A percentile compares a stretch with the other conserved stretches of the same genome.
Conservation (phyloP, 2,329 filamentous ascomycete genomes). For the Apiospora phragmitis region DNA sequence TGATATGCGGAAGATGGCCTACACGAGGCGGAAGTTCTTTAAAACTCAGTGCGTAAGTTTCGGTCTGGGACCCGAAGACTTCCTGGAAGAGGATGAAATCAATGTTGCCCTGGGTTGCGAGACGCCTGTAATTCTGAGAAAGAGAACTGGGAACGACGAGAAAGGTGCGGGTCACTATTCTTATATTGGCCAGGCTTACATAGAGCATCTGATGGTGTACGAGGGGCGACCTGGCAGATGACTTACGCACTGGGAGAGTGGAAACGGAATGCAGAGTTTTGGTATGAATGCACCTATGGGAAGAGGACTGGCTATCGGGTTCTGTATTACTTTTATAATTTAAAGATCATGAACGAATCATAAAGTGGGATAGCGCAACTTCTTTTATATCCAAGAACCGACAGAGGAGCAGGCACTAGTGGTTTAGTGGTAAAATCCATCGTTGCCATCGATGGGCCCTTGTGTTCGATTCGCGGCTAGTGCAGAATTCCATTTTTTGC, state of each 20-base stretch:
- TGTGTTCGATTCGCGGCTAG: conserved; percentile 3
- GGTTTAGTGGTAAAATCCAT: conserved; percentile 57
- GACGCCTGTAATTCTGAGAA: background rate
- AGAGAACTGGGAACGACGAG: background rate
- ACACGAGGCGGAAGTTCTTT: background rate
- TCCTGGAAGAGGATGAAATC: background rate
- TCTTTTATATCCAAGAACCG: too few species aligned
- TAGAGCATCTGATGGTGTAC: background rate
- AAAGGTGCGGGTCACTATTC: background rate
- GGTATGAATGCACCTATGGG: background rate
- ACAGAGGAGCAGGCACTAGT: too few species aligned
- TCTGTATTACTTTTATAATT: too few species aligned
- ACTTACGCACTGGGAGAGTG: background rate
- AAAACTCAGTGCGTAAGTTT: background rate
- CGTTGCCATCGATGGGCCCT: conserved; percentile 53
- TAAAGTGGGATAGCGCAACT: too few species aligned
- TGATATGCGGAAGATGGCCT: background rate
- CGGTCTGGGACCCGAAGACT: background rate
- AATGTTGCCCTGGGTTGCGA: background rate
- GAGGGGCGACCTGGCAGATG: background rate
- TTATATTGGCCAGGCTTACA: background rate
- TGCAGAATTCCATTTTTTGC: background rate
- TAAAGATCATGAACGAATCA: too few species aligned
- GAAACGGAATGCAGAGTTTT: background rate
- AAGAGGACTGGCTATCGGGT: too few species aligned